phyloP scores from a whole-genome alignment of 2,329 filamentous ascomycete genomes.

The Lecanicillium sp. region DNA sequence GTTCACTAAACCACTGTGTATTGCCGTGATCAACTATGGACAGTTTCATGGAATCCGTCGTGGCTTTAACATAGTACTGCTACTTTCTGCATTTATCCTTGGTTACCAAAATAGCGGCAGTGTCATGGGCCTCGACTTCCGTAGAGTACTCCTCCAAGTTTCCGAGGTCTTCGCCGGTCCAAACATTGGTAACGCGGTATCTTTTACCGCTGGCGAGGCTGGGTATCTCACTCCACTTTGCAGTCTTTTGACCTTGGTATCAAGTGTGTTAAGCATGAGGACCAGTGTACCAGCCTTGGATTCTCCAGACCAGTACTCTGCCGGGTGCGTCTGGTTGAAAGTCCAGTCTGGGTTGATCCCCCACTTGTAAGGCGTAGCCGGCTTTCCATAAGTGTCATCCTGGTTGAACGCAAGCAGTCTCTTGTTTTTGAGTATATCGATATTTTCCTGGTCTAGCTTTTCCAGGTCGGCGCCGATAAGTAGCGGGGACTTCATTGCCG shows the following conservation, averaged over 20 bases:
- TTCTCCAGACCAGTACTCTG: conserved; percentile 40
- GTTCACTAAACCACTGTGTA: no score
- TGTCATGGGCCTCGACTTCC: conserved; percentile 27
- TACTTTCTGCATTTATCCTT: neutral
- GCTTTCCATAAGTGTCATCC: conserved; percentile 30
- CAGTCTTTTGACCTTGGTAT: conserved; percentile 24
- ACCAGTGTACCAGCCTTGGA: conserved; percentile 34
- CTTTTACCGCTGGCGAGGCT: conserved; percentile 20
- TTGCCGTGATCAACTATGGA: no score
- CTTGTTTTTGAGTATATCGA: conserved; percentile 34
- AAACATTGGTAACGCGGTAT: conserved; percentile 38
- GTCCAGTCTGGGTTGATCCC: conserved; percentile 41
- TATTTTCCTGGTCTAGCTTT: conserved; percentile 23
- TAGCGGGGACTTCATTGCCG: conserved; percentile 39
- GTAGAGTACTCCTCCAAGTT: conserved; percentile 20
- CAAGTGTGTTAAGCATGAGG: conserved; percentile 36
- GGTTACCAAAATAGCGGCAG: conserved; percentile 17
- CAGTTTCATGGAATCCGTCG: no score
- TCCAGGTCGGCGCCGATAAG: conserved; percentile 38
- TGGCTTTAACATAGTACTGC: no score
- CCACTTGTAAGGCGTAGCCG: conserved; percentile 39
- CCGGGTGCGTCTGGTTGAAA: conserved; percentile 38
- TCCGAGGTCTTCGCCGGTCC: conserved; percentile 34
- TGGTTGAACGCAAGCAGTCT: conserved; percentile 37
- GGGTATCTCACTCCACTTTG: conserved; percentile 35